Percentiles rank a stretch among this genome's conserved stretches.
These are phyloP conservation scores for Gossypium raimondii DNA, from an alignment of 345 rosid genomes.

Conservation along the genomic window DNA sequence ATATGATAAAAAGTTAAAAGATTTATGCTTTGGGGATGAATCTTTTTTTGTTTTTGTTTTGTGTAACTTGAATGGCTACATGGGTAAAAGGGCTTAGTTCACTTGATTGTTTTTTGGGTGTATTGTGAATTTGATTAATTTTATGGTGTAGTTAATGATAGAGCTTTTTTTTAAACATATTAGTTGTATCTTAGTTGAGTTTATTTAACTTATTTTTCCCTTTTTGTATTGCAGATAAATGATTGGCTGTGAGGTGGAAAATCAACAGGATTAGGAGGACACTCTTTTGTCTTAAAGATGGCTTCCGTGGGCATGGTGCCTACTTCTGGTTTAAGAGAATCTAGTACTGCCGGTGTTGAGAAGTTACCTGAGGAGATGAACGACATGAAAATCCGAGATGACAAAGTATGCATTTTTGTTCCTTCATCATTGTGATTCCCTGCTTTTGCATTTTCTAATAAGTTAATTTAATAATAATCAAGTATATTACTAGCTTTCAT, in stretches of 20 bases:
- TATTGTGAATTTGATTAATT: background rate
- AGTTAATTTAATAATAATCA: background rate
- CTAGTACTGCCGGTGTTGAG: slow-evolving; percentile 50
- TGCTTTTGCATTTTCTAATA: background rate
- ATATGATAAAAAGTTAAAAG: background rate
- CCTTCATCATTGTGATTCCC: background rate
- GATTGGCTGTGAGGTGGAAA: slow-evolving; percentile 19
- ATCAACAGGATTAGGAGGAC: slow-evolving; percentile 22
- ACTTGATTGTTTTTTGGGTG: background rate
- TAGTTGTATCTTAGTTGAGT: background rate
- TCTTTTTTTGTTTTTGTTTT: background rate
- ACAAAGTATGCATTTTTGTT: slow-evolving; percentile 36
- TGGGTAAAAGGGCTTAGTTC: background rate
- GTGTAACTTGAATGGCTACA: background rate
- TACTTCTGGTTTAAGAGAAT: slow-evolving; percentile 47
- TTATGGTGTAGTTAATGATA: background rate
- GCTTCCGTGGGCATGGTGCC: slow-evolving; percentile 69
- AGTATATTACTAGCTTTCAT: background rate
- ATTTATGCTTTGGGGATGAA: background rate
- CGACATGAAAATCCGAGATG: slow-evolving; percentile 85
- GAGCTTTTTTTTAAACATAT: background rate
- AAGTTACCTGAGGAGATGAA: slow-evolving; percentile 77
- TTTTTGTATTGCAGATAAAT: slow-evolving; percentile 27
- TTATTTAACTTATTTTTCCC: background rate
- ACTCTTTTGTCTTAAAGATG: slow-evolving; percentile 37